Conservation (phyloP, 441 rosid species). For the Isatis lusitanica region DNA sequence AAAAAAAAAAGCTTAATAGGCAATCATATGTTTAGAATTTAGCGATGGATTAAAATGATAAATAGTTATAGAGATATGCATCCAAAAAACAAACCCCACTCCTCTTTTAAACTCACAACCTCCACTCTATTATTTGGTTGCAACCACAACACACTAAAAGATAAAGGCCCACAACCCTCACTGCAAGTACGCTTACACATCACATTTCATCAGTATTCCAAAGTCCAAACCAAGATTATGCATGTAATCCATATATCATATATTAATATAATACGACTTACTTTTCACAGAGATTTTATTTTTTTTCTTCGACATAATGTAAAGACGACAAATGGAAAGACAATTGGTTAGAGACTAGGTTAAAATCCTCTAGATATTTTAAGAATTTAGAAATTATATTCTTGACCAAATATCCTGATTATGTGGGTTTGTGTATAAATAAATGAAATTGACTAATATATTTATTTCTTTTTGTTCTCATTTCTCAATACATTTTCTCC, state of each 20-base stretch:
- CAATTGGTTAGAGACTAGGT: background rate
- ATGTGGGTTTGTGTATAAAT: conserved; percentile 17
- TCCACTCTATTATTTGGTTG: conserved; percentile 35
- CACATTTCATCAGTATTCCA: conserved; percentile 35
- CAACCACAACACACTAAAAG: conserved; percentile 29
- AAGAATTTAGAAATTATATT: background rate
- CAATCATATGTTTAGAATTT: background rate
- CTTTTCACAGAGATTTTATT: background rate
- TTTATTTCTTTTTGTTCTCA: background rate
- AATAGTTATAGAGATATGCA: background rate
- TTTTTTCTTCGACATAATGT: background rate
- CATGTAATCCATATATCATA: conserved; percentile 22
- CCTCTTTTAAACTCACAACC: conserved; percentile 25
- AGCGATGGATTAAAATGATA: conserved; percentile 10
- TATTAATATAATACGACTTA: background rate
- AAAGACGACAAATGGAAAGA: conserved; percentile 9
- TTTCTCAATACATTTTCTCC: background rate
- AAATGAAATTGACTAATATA: background rate
- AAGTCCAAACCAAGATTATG: conserved; percentile 29
- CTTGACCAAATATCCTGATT: conserved; percentile 31
- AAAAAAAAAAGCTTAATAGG: background rate
- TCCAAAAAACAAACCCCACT: conserved; percentile 20
- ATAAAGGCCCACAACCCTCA: conserved; percentile 24
- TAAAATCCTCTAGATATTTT: background rate
- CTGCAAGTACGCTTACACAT: conserved; percentile 30